Evolutionary conservation across 768 basidiomycete species (phyloP), one percentile per base, ranked within the genome.

Genomic region (Podaxis mareebaensis): DNA sequence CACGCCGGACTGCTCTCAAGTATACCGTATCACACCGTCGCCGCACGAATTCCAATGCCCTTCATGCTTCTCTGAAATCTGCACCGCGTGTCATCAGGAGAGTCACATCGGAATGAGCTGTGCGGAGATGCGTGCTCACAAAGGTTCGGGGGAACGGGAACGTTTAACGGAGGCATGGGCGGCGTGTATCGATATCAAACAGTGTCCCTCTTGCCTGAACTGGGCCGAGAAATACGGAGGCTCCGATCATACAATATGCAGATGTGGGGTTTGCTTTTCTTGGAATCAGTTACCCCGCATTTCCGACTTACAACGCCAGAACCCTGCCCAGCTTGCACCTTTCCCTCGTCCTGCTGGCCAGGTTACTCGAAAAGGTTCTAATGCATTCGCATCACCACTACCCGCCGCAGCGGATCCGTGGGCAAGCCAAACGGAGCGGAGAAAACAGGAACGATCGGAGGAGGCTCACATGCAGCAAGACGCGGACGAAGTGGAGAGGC

Each of bases 1-100:
- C 2, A 91, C 89, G 0, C 85, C 91, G 0, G 89, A 90, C 69
- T 92, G 91, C 70, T 78, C 76, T 3, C 86, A 89, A 66, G 81
- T 91, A 3, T 92, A 92, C 72, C 75, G 80, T 56, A 69, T 69
- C 44, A 70, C 72, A 26, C 59, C 65, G n/a, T 53, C 24, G 30
- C 59, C 67, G 39, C 62, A 71, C 48, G 62, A 71, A 52, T 67
- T 83, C 66, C 75, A 81, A 59, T 86, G 85, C 61, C 83, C 83
- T 5, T 81, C 83, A 7, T 87, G 86, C 68, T 80, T 84, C 58
- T 68, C 73, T 24, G 68, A 73, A 4, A 77, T 85, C 26, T 87
- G 85, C 61, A 71, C 82, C 0, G 68, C 77, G 5, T 87, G 85
- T 69, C 75, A 82, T 55, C 76, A 78, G 56, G 80, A 81, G 57